Base-by-base conservation (phyloP, 2,329 filamentous ascomycete genomes). In the Didymella glomerata region DNA sequence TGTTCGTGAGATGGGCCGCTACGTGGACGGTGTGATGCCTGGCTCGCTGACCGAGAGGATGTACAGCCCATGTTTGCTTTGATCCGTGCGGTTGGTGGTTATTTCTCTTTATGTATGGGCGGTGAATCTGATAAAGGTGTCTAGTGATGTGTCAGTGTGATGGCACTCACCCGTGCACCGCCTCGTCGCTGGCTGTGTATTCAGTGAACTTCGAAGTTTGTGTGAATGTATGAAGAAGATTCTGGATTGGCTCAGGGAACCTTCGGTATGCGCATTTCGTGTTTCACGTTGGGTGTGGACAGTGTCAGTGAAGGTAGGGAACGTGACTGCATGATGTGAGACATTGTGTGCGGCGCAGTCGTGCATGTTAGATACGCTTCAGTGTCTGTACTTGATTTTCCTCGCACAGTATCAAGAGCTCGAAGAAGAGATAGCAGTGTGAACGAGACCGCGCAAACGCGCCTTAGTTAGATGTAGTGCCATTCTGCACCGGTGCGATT, bases 41-140 rank as follows among this genome's bases (percentile, higher is more conserved):
- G 20, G 34, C 11, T 44, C 6, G 27, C 30, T n/a, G 54, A 48
- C 2, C 50, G 56, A 13, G 56, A 59, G 32, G 56, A 47, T 36
- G 32, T 41, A 28, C 56, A 59, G 27, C 50, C 56, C 56, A 59
- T 59, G 45, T 50, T 50, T 41, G 30, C 24, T 24, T 24, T 9
- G 10, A 22, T 14, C 8, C 10, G 18, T 20, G 9, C 38, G 34
- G n/a, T 5, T 27, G 18, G 22, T 38, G 14, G 46, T 48, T 38
- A 20, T 38, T 32, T 18, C 34, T 20, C 16, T 27, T 24, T 30
- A 10, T 25, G n/a, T 30, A 6, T 10, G 25, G 20, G 20, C 18
- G 18, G 18, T 48, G 25, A 30, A 30, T 30, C 16, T 40, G 5
- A 18, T 2, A 9, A 8, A 11, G 13, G 2, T 52, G n/a, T 28